phyloP scores from a whole-genome alignment of 192 early-diverging fungal genomes.

The Coemansia umbellata region DNA sequence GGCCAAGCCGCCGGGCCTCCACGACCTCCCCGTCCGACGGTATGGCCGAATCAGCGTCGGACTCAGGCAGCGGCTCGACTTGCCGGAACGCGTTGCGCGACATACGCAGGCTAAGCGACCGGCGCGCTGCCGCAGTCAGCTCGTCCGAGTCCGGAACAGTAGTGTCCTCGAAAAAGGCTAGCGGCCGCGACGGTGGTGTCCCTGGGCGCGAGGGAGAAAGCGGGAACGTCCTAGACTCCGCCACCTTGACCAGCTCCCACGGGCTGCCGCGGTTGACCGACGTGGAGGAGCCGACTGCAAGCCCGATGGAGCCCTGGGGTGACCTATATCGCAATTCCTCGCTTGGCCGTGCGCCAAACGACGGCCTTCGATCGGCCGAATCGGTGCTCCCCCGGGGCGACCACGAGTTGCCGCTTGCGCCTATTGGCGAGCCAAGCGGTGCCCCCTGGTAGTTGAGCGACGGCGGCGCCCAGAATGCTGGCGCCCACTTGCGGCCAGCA shows the following conservation, averaged over 20 bases:
- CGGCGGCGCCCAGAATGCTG: conserved; percentile 40
- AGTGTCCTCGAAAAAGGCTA: conserved; percentile 37
- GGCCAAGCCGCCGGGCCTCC: background rate
- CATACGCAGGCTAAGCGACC: conserved; percentile 43
- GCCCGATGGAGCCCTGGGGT: conserved; percentile 2
- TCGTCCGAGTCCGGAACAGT: conserved; percentile 41
- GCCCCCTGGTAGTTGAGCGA: background rate
- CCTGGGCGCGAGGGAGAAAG: conserved; percentile 23
- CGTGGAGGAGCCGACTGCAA: background rate
- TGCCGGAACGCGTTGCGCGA: conserved; percentile 33
- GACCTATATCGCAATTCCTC: conserved; percentile 15
- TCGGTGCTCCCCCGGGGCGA: conserved; percentile 28
- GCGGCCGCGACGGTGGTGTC: conserved; percentile 14
- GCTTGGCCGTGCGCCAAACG: conserved; percentile 8
- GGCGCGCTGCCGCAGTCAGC: conserved; percentile 30
- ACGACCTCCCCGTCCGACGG: background rate
- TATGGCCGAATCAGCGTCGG: conserved; percentile 7
- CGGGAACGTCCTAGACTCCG: conserved; percentile 22
- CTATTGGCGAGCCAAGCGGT: background rate
- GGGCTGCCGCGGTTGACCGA: conserved; percentile 17
- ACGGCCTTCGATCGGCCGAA: conserved; percentile 10
- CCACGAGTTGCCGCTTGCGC: conserved; percentile 4
- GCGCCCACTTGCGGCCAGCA: conserved; percentile 15
- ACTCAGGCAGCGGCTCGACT: conserved; percentile 40
- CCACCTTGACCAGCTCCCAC: conserved; percentile 35